These are phyloP conservation scores for Russula emetica DNA, from an alignment of 768 basidiomycete species.

Conservation along the genomic window DNA sequence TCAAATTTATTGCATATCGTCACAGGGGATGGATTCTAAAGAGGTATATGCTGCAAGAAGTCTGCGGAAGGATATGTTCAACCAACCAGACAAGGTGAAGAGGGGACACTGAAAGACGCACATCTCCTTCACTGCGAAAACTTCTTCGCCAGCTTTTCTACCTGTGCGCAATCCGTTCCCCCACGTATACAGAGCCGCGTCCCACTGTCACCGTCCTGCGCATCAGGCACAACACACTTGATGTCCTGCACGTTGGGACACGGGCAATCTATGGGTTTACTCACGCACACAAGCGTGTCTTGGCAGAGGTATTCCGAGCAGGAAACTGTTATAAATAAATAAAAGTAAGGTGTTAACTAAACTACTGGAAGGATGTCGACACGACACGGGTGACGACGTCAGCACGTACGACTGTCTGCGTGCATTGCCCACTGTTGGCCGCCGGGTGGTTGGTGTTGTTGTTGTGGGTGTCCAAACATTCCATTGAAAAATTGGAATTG, in stretches of 20 bases:
- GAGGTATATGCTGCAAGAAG: too few relatives aligned
- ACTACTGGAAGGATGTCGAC: background rate
- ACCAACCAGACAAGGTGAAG: background rate
- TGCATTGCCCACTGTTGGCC: constrained; percentile 25
- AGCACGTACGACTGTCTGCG: constrained; percentile 24
- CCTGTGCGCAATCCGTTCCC: constrained; percentile 52
- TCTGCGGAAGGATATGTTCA: background rate
- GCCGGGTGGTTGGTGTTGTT: constrained; percentile 27
- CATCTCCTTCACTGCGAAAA: constrained; percentile 33
- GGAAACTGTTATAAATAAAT: constrained; percentile 45
- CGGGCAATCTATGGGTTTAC: constrained; percentile 61
- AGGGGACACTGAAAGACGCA: constrained; percentile 3
- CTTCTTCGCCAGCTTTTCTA: constrained; percentile 50
- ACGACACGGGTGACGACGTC: background rate
- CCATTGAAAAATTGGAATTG: constrained; percentile 29
- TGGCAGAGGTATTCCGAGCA: constrained; percentile 78
- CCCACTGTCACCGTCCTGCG: constrained; percentile 46
- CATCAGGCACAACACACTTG: constrained; percentile 70
- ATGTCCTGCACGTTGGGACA: constrained; percentile 74
- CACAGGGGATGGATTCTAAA: too few relatives aligned
- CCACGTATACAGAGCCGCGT: constrained; percentile 73
- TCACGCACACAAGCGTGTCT: constrained; percentile 65
- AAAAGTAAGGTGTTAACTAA: background rate
- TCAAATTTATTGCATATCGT: too few relatives aligned
- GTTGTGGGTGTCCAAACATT: constrained; percentile 28